phyloP scores from a whole-genome alignment of 768 basidiomycete species.

The Hypholoma fasciculare region DNA sequence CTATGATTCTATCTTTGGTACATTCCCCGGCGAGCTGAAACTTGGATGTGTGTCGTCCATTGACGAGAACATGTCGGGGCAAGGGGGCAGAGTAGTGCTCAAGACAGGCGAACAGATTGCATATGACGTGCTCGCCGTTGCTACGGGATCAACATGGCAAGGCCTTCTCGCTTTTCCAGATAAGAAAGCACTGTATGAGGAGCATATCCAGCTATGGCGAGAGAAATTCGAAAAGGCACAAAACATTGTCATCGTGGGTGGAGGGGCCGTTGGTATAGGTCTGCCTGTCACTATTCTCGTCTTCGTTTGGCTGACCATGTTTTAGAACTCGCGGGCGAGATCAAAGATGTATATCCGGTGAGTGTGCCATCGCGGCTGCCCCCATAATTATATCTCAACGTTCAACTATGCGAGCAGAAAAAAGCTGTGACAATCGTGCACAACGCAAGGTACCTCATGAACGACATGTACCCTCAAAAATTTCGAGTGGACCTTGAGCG shows the following conservation, averaged over 20 bases:
- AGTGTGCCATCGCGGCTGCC: background rate
- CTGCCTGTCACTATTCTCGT: background rate
- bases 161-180: constrained; percentile 36
- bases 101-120: constrained; percentile 41
- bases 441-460: constrained; percentile 44
- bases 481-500: constrained; percentile 45
- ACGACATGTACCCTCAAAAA: constrained; percentile 47
- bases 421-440: constrained; percentile 62
- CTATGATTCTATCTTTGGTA: constrained; percentile 19
- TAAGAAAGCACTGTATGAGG: constrained; percentile 11
- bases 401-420: constrained; percentile 24
- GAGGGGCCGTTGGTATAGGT: constrained; percentile 29
- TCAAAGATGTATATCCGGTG: constrained; percentile 26
- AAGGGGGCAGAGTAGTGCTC: constrained; percentile 42
- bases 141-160: constrained; percentile 50
- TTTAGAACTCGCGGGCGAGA: constrained; percentile 24
- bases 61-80: constrained; percentile 28
- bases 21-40: constrained; percentile 35
- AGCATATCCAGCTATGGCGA: constrained; percentile 21
- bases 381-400: constrained; percentile 15
- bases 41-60: constrained; percentile 31
- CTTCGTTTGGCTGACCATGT: constrained; percentile 1
- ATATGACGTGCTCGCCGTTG: constrained; percentile 57
- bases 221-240: constrained; percentile 21
- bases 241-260: constrained; percentile 26